Percentiles rank a stretch among this genome's conserved stretches.
These are phyloP conservation scores for Alternaria metachromatica DNA, from an alignment of 2,329 filamentous ascomycete genomes.

Conservation along the genomic window DNA sequence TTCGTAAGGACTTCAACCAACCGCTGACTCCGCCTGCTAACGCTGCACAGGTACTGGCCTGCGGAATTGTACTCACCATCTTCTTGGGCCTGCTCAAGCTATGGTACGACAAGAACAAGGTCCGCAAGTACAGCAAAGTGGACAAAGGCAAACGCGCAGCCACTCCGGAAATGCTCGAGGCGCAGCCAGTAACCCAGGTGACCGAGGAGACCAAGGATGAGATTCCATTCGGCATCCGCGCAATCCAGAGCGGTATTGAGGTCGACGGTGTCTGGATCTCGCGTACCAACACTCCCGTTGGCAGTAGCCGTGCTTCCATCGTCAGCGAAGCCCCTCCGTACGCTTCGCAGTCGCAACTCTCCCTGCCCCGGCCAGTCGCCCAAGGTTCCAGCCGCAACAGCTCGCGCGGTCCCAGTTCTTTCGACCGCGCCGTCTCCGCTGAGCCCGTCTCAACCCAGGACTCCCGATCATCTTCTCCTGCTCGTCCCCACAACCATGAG, in stretches of 20 bases:
- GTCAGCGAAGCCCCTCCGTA: constrained; percentile 35
- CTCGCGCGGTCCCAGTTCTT: constrained; percentile 45
- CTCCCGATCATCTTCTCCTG: constrained; percentile 42
- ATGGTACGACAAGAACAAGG: constrained; percentile 49
- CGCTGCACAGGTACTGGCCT: constrained; percentile 69
- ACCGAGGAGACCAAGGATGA: constrained; percentile 63
- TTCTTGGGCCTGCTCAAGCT: constrained; percentile 72
- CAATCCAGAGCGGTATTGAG: constrained; percentile 81
- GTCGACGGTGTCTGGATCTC: constrained; percentile 77
- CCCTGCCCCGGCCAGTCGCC: constrained; percentile 38
- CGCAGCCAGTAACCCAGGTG: constrained; percentile 63
- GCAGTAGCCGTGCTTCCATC: constrained; percentile 46
- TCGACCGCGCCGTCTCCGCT: constrained; percentile 49
- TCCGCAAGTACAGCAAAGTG: constrained; percentile 52
- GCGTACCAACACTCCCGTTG: constrained; percentile 51
- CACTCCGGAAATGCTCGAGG: constrained; percentile 70
- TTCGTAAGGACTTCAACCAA: constrained; percentile 68
- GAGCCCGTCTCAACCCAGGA: constrained; percentile 41
- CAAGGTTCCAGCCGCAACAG: constrained; percentile 45
- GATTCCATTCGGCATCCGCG: constrained; percentile 85
- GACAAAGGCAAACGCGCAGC: constrained; percentile 44
- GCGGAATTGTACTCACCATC: constrained; percentile 74
- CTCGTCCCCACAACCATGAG: constrained; percentile 30
- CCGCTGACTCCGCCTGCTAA: constrained; percentile 27
- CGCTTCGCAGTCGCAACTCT: constrained; percentile 41